Percentiles rank a stretch among this genome's conserved stretches.
Evolutionary conservation across 495 filamentous ascomycete species (phyloP).

Genomic region (Aspergillus heteromorphus): DNA sequence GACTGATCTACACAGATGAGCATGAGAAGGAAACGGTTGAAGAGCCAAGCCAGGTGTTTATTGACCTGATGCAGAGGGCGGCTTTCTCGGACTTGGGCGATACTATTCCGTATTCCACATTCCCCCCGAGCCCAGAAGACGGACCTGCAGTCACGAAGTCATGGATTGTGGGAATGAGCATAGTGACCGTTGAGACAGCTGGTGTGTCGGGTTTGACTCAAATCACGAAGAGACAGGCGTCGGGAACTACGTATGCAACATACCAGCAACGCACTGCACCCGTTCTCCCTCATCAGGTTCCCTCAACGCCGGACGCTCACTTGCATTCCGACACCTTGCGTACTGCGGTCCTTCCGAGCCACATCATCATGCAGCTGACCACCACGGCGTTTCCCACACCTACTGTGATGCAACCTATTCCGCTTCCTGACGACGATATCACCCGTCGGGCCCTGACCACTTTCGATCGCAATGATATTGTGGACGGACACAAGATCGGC

Average conservation of each 20-base stretch:
- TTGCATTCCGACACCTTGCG: constrained; percentile 33
- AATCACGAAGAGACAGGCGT: constrained; percentile 77
- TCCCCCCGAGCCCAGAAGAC: constrained; percentile 59
- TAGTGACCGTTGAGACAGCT: constrained; percentile 79
- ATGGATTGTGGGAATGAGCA: constrained; percentile 83
- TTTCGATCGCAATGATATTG: constrained; percentile 84
- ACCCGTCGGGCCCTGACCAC: constrained; percentile 67
- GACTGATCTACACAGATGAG: constrained; percentile 67
- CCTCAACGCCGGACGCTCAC: constrained; percentile 43
- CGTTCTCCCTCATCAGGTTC: constrained; percentile 61
- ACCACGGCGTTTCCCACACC: constrained; percentile 62
- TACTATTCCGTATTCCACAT: constrained; percentile 43
- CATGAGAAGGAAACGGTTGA: constrained; percentile 72
- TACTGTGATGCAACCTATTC: constrained; percentile 63
- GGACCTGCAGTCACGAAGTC: constrained; percentile 67
- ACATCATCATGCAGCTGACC: constrained; percentile 72
- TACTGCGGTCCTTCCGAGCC: constrained; percentile 63
- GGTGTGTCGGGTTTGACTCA: constrained; percentile 68
- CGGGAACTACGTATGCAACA: constrained; percentile 72
- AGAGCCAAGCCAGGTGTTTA: constrained; percentile 87
- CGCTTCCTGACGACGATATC: constrained; percentile 75
- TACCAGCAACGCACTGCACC: constrained; percentile 67
- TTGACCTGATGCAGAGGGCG: constrained; percentile 93
- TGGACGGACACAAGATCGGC: constrained; percentile 93
- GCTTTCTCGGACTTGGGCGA: constrained; percentile 76